Evolutionary conservation across 164 flowering plant species (phyloP), one percentile per base, ranked within the genome.

Genomic region (Saururus chinensis): DNA sequence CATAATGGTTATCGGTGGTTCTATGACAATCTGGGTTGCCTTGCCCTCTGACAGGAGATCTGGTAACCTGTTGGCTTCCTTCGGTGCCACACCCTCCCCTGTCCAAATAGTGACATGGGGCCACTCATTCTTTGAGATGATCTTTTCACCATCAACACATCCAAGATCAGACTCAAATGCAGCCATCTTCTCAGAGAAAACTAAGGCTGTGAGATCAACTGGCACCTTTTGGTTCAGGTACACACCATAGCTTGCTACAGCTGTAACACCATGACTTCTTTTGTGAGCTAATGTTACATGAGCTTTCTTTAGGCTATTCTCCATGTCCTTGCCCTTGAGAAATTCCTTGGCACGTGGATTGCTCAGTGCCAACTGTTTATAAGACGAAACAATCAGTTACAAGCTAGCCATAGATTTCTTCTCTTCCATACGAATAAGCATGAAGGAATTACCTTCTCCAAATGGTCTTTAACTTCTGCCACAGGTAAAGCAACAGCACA

Each of bases 241-340:
- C 51, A 71, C 48, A 25, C 86, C 95, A 64, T 84, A 93, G 62
- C 65, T 84, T 14, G 97, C 96, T 24, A 93, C 90, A 37, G 96
- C 92, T 56, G 82, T 66, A 37, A 93, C 84, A 51, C 97, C 98
- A 56, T 93, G 98, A 58, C 87, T 83, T 64, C 81, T 76, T 83
- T 87, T 90, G 77, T 93, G 98, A 17, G 98, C 98, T 54, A 93
- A 97, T 56, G 98, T 93, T 51, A 90, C 76, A 71, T 93, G 98
- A 58, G 89, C 90, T 59, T 66, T 74, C 59, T 41, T 70, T n/a
- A 93, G 76, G 58, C 60, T 77, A 45, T 64, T 73, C 61, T 74
- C 71, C 64, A 85, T 40, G 60, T 77, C 67, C 64, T 77, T 84
- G 63, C 77, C 83, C 65, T 77, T 62, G 40, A 84, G 71, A 68